Evolutionary conservation across 202 grass and related monocot genomes (phyloP).

Genomic region (Schoenoplectus triqueter): DNA sequence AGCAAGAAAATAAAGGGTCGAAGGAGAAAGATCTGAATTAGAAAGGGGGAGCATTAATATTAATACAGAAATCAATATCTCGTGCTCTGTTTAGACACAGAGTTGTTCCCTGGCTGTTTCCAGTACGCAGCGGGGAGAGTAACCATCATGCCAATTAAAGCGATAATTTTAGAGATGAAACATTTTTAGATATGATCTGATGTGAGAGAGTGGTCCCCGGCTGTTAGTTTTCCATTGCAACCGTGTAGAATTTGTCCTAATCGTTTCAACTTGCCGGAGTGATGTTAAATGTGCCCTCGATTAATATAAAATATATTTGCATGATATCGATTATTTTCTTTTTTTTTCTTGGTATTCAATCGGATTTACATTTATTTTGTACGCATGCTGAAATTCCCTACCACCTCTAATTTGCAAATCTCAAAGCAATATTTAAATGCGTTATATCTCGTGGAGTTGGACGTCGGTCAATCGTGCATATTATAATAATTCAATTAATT

Average conservation of each 20-base stretch:
- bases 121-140: background rate
- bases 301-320: background rate
- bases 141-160: constrained; percentile 27
- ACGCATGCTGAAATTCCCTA: background rate
- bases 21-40: constrained; percentile 37
- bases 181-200: background rate
- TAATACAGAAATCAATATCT: constrained; percentile 34
- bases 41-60: background rate
- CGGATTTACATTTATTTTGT: background rate
- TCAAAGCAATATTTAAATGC: background rate
- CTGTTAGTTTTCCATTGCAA: constrained; percentile 6
- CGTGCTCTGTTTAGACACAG: constrained; percentile 1
- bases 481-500: no score
- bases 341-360: background rate
- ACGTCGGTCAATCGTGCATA: no score
- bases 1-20: background rate
- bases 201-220: background rate
- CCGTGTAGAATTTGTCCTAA: background rate
- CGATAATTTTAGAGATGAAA: background rate
- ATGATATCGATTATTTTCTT: background rate
- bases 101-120: constrained; percentile 4
- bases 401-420: background rate
- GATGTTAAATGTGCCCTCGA: background rate
- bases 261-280: background rate
- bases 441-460: no score